These are phyloP conservation scores for Schizosaccharomyces cryophilus DNA, from an alignment of 805 yeast species.

Conservation along the genomic window DNA sequence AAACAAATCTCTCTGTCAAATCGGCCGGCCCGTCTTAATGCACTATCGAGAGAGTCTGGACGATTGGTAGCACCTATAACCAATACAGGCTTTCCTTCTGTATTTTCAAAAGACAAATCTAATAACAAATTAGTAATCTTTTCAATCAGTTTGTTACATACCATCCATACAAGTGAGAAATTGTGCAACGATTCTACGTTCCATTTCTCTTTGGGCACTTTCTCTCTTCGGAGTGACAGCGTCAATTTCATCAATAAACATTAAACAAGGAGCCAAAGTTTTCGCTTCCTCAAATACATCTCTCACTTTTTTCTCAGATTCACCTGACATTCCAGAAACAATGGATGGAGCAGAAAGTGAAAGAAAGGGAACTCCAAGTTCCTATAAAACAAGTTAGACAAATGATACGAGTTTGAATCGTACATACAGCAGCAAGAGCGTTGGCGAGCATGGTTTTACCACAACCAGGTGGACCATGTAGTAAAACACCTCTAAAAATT, in stretches of 20 bases:
- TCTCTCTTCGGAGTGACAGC: slow-evolving; percentile 96
- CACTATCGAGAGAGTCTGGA: slow-evolving; percentile 86
- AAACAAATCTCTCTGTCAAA: slow-evolving; percentile 86
- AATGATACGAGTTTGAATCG: not conserved
- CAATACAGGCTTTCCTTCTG: slow-evolving; percentile 79
- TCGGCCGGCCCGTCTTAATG: slow-evolving; percentile 86
- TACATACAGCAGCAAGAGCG: slow-evolving; percentile 38
- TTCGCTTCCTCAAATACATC: slow-evolving; percentile 88
- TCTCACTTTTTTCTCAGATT: slow-evolving; percentile 77
- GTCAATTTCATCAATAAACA: slow-evolving; percentile 90
- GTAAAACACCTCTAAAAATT: slow-evolving; percentile 32
- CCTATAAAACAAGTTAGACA: slow-evolving; percentile 23
- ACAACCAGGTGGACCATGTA: slow-evolving; percentile 98
- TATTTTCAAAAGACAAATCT: slow-evolving; percentile 34
- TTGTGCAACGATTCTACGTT: slow-evolving; percentile 87
- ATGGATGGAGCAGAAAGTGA: slow-evolving; percentile 84
- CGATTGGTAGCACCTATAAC: slow-evolving; percentile 91
- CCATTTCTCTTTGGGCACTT: slow-evolving; percentile 96
- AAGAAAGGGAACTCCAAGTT: slow-evolving; percentile 75
- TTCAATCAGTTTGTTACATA: not conserved
- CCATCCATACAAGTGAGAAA: slow-evolving; percentile 81
- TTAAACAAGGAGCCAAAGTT: slow-evolving; percentile 66
- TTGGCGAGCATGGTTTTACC: slow-evolving; percentile 93
- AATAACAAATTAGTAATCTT: too few species aligned
- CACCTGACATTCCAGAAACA: slow-evolving; percentile 98